Percentiles rank a stretch among this genome's conserved stretches.
Conservation (phyloP, 2,329 filamentous ascomycete genomes). For the Seiridium cupressi region DNA sequence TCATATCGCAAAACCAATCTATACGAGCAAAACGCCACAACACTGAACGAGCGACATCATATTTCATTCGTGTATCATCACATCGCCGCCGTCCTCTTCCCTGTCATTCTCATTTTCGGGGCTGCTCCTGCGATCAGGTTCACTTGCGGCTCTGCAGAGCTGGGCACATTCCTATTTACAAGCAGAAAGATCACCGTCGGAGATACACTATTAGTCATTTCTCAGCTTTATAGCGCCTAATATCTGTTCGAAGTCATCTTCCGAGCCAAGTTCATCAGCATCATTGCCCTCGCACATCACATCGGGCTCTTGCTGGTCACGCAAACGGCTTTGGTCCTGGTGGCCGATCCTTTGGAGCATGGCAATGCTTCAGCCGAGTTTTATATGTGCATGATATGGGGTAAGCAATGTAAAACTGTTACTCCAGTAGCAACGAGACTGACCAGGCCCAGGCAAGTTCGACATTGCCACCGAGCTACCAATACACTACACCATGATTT, state of each 20-base stretch:
- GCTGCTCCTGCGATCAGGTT: constrained; percentile 12
- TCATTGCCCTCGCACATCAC: constrained; percentile 14
- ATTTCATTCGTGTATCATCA: constrained; percentile 16
- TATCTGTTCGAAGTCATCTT: constrained; percentile 17
- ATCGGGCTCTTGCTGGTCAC: constrained; percentile 14
- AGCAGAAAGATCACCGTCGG: constrained; percentile 9
- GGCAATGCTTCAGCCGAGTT: not conserved
- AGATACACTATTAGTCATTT: constrained; percentile 12
- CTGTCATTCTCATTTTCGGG: constrained; percentile 11
- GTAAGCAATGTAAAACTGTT: not conserved
- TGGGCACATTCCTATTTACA: not conserved
- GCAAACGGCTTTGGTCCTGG: constrained; percentile 11
- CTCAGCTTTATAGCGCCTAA: constrained; percentile 14
- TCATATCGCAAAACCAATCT: too few relatives aligned
- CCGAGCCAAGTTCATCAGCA: constrained; percentile 14
- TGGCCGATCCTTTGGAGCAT: not conserved
- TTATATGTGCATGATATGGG: constrained; percentile 2
- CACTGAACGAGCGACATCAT: constrained; percentile 11
- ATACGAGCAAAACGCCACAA: too few relatives aligned
- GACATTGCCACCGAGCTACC: constrained; percentile 1
- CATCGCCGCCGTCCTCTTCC: constrained; percentile 12
- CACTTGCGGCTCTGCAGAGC: not conserved
- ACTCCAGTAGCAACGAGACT: too few relatives aligned
- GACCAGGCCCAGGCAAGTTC: not conserved
- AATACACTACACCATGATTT: not conserved